phyloP scores from a whole-genome alignment of 805 yeast genomes.

The Sungouiella thailandica region DNA sequence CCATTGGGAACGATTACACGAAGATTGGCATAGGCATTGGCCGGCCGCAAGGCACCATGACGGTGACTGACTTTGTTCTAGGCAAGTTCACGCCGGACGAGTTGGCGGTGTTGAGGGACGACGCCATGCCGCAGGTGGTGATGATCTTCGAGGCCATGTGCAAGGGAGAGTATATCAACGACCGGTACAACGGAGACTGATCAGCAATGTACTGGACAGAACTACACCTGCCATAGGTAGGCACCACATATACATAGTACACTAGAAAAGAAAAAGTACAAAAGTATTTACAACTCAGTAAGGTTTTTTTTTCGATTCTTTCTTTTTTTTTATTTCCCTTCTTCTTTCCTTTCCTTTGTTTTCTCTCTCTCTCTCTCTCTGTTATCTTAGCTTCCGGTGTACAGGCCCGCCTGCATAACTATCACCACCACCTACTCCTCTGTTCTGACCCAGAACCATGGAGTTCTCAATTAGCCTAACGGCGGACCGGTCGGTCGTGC shows the following conservation, averaged over 20 bases:
- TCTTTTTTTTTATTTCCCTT: too few relatives aligned
- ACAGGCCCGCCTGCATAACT: not conserved
- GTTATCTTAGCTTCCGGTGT: too few relatives aligned
- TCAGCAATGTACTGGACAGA: not conserved
- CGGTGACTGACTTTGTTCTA: constrained; percentile 62
- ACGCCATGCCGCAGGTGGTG: constrained; percentile 38
- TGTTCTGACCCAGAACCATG: too few relatives aligned
- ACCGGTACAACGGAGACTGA: constrained; percentile 1
- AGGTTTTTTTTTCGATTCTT: too few relatives aligned
- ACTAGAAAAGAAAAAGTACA: not conserved
- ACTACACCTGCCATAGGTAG: too few relatives aligned
- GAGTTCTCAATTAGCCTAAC: constrained; percentile 44
- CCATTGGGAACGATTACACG: constrained; percentile 49
- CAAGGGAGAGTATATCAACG: constrained; percentile 10
- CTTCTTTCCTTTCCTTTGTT: too few relatives aligned
- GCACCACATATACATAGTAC: too few relatives aligned
- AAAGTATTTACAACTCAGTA: too few relatives aligned
- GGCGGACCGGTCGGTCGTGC: constrained; percentile 48
- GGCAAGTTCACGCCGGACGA: constrained; percentile 47
- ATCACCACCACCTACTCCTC: too few relatives aligned
- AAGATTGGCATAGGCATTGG: constrained; percentile 78
- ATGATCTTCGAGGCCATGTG: constrained; percentile 32
- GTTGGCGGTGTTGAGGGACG: constrained; percentile 30
- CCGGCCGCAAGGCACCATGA: constrained; percentile 43
- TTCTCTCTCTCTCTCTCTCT: too few relatives aligned